Base-by-base conservation (phyloP, 768 basidiomycete genomes). In the Phylloporus scabripes region DNA sequence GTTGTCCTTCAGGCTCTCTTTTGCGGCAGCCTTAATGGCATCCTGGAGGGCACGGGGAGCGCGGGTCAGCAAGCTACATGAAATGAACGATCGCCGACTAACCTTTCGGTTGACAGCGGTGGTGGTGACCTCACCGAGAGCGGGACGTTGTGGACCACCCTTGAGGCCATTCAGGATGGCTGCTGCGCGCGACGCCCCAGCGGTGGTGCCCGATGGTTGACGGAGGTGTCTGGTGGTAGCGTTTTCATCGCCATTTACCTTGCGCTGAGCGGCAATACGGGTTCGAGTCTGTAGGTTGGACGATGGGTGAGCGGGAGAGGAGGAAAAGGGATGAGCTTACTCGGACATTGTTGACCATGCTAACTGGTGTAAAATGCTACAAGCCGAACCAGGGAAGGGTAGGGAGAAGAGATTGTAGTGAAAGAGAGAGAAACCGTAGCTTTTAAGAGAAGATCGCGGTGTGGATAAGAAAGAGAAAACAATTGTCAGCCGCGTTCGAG, bases 71-170 rank as follows among this genome's bases (percentile, higher is more conserved):
- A n/a, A 53, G 4, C 23, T 37, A 21, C 14, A 33, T 23, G 24
- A n/a, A 44, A 45, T 28, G n/a, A 31, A 45, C 11, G 3, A 32
- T 15, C 29, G 42, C 42, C 48, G 15, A 63, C 78, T 55, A 61
- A 85, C 87, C 73, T 85, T 89, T 64, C 82, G 80, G 67, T 88
- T 89, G 45, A 88, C 79, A 48, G 84, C 82, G 52, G 79, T 79
- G 44, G 79, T 83, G 39, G 86, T 86, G 54, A 93, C 90, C 70
- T 92, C 91, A 50, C 82, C 80, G 43, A 94, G 76, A 34, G 83
- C 89, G 28, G 84, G 76, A 56, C 92, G 79, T 64, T 82, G 80
- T 18, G 74, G 70, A 37, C 72, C 75, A 29, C 71, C 72, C 74
- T 90, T 92, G 55, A 67, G 60, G 8, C 65, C 65, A 21, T 48